Evolutionary conservation across 176 grass and related monocot genomes (phyloP).

Genomic region (Zea mays): Zm-B73-REFERENCE-NAM-5.0 NC_050100.1:177569001-177569500

Average conservation of each 20-base stretch:
- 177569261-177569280: slow-evolving; percentile 15
- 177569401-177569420: not conserved
- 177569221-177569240: not conserved
- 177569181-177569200: slow-evolving; percentile 18
- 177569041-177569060: slow-evolving; percentile 49
- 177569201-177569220: slow-evolving; percentile 45
- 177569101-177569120: slow-evolving; percentile 25
- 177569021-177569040: slow-evolving; percentile 34
- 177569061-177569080: slow-evolving; percentile 9
- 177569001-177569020: not conserved
- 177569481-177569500: slow-evolving; percentile 31
- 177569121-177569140: slow-evolving; percentile 41
- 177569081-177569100: slow-evolving; percentile 22
- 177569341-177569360: not conserved
- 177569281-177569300: slow-evolving; percentile 35
- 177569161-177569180: not conserved
- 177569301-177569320: not conserved
- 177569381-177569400: not conserved
- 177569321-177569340: not conserved
- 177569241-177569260: slow-evolving; percentile 33
- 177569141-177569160: not conserved
- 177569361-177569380: not conserved
- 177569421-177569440: not conserved
- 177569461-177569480: not conserved
- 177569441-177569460: not conserved